Percentiles rank a stretch among this genome's conserved stretches.
Evolutionary conservation across 176 grass and related monocot genomes (phyloP).

Genomic region (Cenchrus fungigraminus): DNA sequence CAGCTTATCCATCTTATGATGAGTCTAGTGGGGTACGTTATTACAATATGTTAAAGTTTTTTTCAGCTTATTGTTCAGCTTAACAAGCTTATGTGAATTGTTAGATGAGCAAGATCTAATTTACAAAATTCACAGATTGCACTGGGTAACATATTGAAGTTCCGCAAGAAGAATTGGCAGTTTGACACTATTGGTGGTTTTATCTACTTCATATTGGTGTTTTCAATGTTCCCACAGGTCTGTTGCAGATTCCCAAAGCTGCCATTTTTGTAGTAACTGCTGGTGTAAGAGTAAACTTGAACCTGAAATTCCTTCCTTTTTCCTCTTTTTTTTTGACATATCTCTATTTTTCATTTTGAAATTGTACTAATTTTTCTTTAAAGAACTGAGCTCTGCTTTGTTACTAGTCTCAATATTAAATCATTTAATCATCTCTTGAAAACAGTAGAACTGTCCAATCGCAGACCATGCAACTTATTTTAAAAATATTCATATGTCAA

Average conservation of each 20-base stretch:
- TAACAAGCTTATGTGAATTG: conserved; percentile 24
- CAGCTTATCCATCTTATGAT: conserved; percentile 81
- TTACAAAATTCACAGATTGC: conserved; percentile 69
- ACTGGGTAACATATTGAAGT: conserved; percentile 90
- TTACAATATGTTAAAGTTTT: conserved; percentile 5
- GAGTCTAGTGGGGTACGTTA: conserved; percentile 83
- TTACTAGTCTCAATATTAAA: neutral
- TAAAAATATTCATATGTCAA: neutral
- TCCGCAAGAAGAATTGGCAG: conserved; percentile 98
- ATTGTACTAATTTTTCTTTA: neutral
- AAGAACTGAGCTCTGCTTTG: neutral
- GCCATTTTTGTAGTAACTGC: neutral
- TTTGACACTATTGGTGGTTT: conserved; percentile 96
- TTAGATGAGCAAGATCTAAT: conserved; percentile 41
- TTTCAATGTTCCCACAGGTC: conserved; percentile 95
- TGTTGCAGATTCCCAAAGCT: conserved; percentile 30
- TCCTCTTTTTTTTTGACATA: neutral
- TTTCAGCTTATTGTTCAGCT: conserved; percentile 25
- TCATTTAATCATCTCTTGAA: neutral
- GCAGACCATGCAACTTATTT: neutral
- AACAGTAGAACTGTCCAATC: neutral
- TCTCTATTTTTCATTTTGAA: neutral
- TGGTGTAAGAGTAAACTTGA: neutral
- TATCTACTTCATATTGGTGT: conserved; percentile 96
- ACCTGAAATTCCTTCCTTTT: neutral